Base-by-base conservation (phyloP, 441 rosid species). In the Jatropha multifida region DNA sequence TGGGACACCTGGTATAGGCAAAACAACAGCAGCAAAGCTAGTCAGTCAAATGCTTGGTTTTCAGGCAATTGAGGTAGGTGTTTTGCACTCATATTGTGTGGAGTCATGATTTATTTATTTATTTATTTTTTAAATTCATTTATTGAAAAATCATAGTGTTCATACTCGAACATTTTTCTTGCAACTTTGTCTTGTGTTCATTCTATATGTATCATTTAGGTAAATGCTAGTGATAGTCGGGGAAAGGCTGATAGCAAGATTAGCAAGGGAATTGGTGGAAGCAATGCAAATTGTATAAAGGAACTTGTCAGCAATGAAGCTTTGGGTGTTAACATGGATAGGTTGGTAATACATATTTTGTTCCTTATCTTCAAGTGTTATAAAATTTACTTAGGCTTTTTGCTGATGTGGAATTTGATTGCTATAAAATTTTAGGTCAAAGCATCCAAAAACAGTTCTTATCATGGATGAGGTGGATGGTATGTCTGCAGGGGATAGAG, bases 391-490 rank as follows among this genome's bases (percentile, higher is more conserved):
- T 56, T 66, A 1, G 13, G 52, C n/a, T 72, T 59, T 69, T 81
- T 68, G 56, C 62, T 69, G 11, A 3, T 48, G 13, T 51, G 55
- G 18, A 58, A 74, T 65, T 82, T 83, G 71, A 81, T 59, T 77
- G 64, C 58, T 63, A 78, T 79, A 63, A 73, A 68, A 78, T 80
- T 83, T 54, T 83, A 96, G 99, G 83, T 85, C 88, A 48, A 92
- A 90, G 83, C 89, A 80, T 81, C 89, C 82, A 23, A 95, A 92
- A 77, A 83, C 93, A 64, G 99, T 93, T 80, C 87, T 96, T 65
- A 91, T 96, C 77, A 96, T 96, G 99, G 99, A 96, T 80, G 99
- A 96, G 90, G 98, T 93, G 54, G 98, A 96, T 90, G 99, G 99
- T 67, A 96, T 96, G 99, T 96, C 99, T 71, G 99, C 99, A 71